phyloP scores from a whole-genome alignment of 306 rosid species.

The Albizia julibrissin region DNA sequence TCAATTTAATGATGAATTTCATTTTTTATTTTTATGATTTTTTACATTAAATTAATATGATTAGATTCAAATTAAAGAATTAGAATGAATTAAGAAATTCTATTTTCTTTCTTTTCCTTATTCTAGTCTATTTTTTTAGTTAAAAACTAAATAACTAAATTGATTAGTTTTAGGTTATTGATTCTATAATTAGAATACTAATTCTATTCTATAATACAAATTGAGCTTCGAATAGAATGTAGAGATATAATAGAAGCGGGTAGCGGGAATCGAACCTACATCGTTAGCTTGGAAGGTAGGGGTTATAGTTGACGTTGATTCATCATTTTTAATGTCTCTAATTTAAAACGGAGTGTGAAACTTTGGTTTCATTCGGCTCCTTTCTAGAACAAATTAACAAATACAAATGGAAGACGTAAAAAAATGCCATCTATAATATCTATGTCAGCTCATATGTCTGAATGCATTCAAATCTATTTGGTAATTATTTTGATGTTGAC shows the following conservation, averaged over 20 bases:
- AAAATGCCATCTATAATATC: not conserved
- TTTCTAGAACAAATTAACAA: not conserved
- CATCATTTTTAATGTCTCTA: not conserved
- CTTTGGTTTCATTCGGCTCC: not conserved
- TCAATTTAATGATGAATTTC: too few relatives aligned
- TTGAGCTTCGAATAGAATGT: too few relatives aligned
- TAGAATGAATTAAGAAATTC: too few relatives aligned
- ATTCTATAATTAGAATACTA: too few relatives aligned
- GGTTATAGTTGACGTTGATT: not conserved
- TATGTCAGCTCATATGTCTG: not conserved
- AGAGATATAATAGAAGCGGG: not conserved
- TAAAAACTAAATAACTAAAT: too few relatives aligned
- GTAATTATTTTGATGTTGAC: constrained; percentile 33
- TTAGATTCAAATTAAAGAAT: too few relatives aligned
- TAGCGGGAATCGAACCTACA: not conserved
- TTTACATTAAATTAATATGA: too few relatives aligned
- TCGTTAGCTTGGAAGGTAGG: not conserved
- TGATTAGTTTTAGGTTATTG: too few relatives aligned
- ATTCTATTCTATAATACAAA: too few relatives aligned
- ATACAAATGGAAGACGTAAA: not conserved
- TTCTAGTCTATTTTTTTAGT: too few relatives aligned
- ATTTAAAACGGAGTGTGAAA: not conserved
- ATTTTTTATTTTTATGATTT: too few relatives aligned
- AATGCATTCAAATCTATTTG: not conserved
- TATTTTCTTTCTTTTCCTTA: too few relatives aligned